Evolutionary conservation across 2,329 filamentous ascomycete genomes (phyloP), one percentile per base, ranked within the genome.

Genomic region (Nothopassalora personata): DNA sequence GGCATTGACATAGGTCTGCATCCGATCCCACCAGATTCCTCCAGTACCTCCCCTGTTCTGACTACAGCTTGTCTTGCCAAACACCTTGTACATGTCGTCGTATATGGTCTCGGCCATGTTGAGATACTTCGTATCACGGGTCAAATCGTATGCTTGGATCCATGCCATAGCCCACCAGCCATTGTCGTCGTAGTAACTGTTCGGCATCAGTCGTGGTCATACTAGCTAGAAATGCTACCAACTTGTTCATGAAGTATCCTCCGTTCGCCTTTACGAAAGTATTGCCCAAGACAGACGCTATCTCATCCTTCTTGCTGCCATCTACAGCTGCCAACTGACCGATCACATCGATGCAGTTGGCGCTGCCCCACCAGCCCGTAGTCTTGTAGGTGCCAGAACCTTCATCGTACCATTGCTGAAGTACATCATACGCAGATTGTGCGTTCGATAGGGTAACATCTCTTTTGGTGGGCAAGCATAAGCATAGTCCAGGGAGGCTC

Each of bases 61-160:
- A 19, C 51, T 55, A 33, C 74, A 74, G 23, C 75, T 77, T 2
- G 70, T 72, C 0, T 74, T 75, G 19, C 71, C 73, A 67, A 75
- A 80, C 1, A 72, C 71, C 1, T 72, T 71, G 2, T 66, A 71
- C 61, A 83, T 74, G 33, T 75, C 73, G 3, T 73, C 67, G 60
- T 82, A 82, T n/a, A 83, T 79, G 1, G 71, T 74, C 50, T 76
- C 71, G 0, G 80, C 80, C 9, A 77, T 71, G 13, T 71, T 60
- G 7, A 83, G 73, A 58, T 82, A 82, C 2, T 73, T 59, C 0
- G 60, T 57, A 15, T 79, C 70, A 0, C 70, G 64, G 0, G 79
- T 82, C 2, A 81, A 67, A 63, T 83, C 81, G 68, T 81, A 83
- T n/a, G 77, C 79, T 1, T 74, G 74, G 62, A 83, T 76, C 79